These are phyloP conservation scores for Aspergillus novofumigatus DNA, from an alignment of 2,329 filamentous ascomycete species.

Conservation along the genomic window DNA sequence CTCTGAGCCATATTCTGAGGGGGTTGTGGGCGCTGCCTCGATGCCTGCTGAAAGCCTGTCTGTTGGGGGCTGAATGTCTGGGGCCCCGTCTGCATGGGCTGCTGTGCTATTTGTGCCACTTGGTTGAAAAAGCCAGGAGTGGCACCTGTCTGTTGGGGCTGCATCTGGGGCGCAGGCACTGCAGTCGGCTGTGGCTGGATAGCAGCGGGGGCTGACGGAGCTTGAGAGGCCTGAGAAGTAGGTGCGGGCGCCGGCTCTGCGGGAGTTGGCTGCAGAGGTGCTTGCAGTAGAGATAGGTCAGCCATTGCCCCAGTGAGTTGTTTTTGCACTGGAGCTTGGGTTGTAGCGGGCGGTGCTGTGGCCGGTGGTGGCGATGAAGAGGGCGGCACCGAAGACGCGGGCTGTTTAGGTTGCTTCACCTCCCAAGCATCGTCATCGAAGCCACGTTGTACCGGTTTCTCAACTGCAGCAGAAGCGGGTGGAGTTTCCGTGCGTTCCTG, in stretches of 20 bases:
- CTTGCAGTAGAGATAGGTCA: constrained; percentile 61
- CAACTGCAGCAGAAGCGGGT: constrained; percentile 44
- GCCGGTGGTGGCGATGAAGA: constrained; percentile 33
- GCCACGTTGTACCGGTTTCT: constrained; percentile 53
- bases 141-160: constrained; percentile 43
- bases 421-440: constrained; percentile 99
- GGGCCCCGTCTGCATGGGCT: constrained; percentile 11
- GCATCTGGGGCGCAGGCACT: constrained; percentile 29
- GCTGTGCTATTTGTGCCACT: constrained; percentile 31
- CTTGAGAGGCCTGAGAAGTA: constrained; percentile 42
- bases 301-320: constrained; percentile 65
- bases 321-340: constrained; percentile 22
- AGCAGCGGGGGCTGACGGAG: constrained; percentile 39
- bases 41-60: constrained; percentile 38
- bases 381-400: constrained; percentile 32
- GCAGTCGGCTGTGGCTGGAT: constrained; percentile 37
- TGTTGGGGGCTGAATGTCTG: constrained; percentile 33
- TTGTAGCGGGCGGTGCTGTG: constrained; percentile 33
- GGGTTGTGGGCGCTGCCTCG: constrained; percentile 66
- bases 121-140: constrained; percentile 50
- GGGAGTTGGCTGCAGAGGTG: constrained; percentile 55
- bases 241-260: constrained; percentile 46
- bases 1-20: constrained; percentile 60
- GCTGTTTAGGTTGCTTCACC: constrained; percentile 73
- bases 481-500: constrained; percentile 45